phyloP scores from a whole-genome alignment of 495 filamentous ascomycete genomes.

The Trichoderma erinaceum region DNA sequence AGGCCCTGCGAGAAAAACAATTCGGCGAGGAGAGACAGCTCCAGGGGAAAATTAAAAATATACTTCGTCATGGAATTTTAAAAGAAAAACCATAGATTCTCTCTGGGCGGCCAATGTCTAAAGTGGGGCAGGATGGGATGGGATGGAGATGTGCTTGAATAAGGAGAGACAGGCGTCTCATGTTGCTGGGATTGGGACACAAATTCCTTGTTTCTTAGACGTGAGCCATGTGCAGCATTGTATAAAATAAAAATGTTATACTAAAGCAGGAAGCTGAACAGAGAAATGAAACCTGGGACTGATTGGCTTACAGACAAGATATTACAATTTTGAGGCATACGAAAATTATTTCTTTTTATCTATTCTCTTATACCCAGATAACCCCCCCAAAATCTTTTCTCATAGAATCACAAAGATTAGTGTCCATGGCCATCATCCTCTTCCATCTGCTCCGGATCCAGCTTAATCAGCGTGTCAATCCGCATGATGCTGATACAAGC shows the following conservation, averaged over 20 bases:
- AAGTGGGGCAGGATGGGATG: background rate
- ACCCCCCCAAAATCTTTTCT: background rate
- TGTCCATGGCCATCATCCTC: slow-evolving; percentile 76
- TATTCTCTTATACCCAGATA: background rate
- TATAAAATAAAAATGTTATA: slow-evolving; percentile 27
- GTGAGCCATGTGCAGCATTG: slow-evolving; percentile 19
- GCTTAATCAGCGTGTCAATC: slow-evolving; percentile 97
- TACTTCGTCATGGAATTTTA: background rate
- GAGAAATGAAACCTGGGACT: background rate
- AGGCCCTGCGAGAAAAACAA: background rate
- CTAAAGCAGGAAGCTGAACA: slow-evolving; percentile 16
- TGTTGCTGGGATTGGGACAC: slow-evolving; percentile 12
- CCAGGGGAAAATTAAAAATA: background rate
- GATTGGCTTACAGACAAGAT: background rate
- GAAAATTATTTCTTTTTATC: background rate
- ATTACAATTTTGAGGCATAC: background rate
- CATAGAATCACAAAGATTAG: slow-evolving; percentile 25
- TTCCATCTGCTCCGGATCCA: slow-evolving; percentile 81
- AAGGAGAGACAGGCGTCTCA: background rate
- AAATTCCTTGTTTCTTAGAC: slow-evolving; percentile 10
- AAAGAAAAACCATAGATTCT: slow-evolving; percentile 9
- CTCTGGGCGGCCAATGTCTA: slow-evolving; percentile 5
- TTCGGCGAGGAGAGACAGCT: background rate
- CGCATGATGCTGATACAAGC: slow-evolving; percentile 99
- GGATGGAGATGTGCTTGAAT: background rate